Base-by-base conservation (phyloP, 768 basidiomycete genomes). In the Auricularia auricula-judae region DNA sequence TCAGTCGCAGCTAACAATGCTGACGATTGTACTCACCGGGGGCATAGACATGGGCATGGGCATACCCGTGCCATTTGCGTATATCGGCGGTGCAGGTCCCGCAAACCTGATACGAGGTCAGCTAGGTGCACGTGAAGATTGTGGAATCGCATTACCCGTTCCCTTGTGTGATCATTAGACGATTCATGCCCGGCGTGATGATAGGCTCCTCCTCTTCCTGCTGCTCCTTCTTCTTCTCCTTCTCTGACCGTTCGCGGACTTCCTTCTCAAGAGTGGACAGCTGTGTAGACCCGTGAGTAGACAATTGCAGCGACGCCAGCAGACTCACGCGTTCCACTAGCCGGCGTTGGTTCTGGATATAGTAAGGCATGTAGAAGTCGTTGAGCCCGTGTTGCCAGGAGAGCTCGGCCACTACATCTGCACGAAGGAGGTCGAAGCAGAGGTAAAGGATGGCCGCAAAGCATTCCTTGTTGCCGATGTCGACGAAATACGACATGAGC, bases 401-500 rank as follows among this genome's bases (percentile, higher is more conserved):
- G 42, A 97, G 78, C 74, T 97, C 96, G 76, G 94, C 90, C 34
- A 97, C 93, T 64, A 95, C 76, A 71, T 98, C 96, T 2, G 93
- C 84, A 56, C 92, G 88, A 63, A 98, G 78, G n/a, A 98, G 81
- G 76, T 99, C 96, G 78, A 94, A 99, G 79, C 94, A 97, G 62
- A 89, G 83, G 70, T 86, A 98, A 29, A 98, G 84, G 67, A 89
- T 79, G 1, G 89, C 92, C 0, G 93, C 89, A 75, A 96, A 99
- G 76, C 93, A 96, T 73, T 99, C 97, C 77, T 94, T 95, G 82
- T 96, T 96, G 39, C 97, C 97, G 68, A 99, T 98, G 76, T 93
- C 91, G 65, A 97, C 94, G 72, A 98, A 99, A 80, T 98, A 98
- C 3, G 88, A 88, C 33, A 98, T 80, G 18, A 98, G 81, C 62